Evolutionary conservation across 495 filamentous ascomycete species (phyloP), one percentile per base, ranked within the genome.

Genomic region (Neurospora discreta): DNA sequence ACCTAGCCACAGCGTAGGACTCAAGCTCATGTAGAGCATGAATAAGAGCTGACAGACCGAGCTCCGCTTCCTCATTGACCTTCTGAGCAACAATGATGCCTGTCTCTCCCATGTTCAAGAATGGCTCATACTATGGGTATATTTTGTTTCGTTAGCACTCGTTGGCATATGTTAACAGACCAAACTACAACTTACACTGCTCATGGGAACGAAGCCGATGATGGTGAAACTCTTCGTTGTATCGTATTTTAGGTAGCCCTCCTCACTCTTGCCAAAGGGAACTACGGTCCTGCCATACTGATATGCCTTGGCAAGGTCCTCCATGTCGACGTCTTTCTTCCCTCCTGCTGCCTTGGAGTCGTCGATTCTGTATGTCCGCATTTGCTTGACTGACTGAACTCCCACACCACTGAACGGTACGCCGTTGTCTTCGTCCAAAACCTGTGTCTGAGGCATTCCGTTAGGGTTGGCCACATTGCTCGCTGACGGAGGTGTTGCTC

Each of bases 261-360:
- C 85, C 73, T 99, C 96, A 1, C 90, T 90, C 73, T 92, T 90
- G 74, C 87, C 91, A 75, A 99, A 97, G 73, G 91, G 90, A 1
- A 98, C 94, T 1, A 92, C 93, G 1, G 95, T 97, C 44, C 93
- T 87, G 70, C 96, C 96, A 80, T 98, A 99, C 76, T 92, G 91
- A 77, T 95, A 99, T 0, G 96, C 96, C 77, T 93, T 97, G 41
- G 92, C 94, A 42, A 98, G 85, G 41, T 95, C 90, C 15, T 96
- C 94, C 39, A 88, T 88, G 10, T 90, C 88, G 39, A 99, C 90
- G 69, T 98, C 94, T 71, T 86, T 85, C 81, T 96, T 98, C 5
- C 92, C 92, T 39, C 93, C 93, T 2, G 90, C 87, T 15, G 87
- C 89, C 42, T 85, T 82, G 15, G 90, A 85, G 74, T 97, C 93